phyloP scores from a whole-genome alignment of 2,329 filamentous ascomycete genomes.

The Pezicula carpinea region DNA sequence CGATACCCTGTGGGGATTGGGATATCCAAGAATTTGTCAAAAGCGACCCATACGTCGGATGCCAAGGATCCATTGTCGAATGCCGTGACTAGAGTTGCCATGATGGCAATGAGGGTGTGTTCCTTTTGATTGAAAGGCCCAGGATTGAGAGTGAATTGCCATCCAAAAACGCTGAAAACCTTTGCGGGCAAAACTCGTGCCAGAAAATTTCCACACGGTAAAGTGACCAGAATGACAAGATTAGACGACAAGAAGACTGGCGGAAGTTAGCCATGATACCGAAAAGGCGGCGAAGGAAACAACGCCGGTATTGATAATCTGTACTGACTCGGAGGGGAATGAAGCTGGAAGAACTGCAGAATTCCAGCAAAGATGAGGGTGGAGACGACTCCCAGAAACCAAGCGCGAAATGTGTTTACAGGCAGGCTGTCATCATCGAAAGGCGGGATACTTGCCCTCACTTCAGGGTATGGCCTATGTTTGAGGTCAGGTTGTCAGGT shows the following conservation, averaged over 20 bases:
- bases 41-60: slow-evolving; percentile 67
- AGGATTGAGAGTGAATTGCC: slow-evolving; percentile 50
- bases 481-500: too few species aligned
- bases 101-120: slow-evolving; percentile 40
- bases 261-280: slow-evolving; percentile 43
- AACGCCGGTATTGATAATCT: background rate
- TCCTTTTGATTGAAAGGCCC: slow-evolving; percentile 5
- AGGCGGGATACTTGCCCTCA: background rate
- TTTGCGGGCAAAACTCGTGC: slow-evolving; percentile 3
- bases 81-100: slow-evolving; percentile 23
- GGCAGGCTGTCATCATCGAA: slow-evolving; percentile 39
- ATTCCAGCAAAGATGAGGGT: slow-evolving; percentile 4
- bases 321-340: slow-evolving; percentile 1
- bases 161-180: slow-evolving; percentile 60
- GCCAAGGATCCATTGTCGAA: slow-evolving; percentile 41
- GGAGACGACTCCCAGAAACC: slow-evolving; percentile 49
- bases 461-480: background rate
- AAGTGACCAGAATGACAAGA: slow-evolving; percentile 5
- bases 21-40: slow-evolving; percentile 71
- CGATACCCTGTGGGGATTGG: slow-evolving; percentile 57
- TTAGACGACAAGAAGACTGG: slow-evolving; percentile 4
- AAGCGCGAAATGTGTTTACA: slow-evolving; percentile 60
- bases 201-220: slow-evolving; percentile 49
- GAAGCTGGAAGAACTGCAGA: slow-evolving; percentile 5
- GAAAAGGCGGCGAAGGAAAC: background rate